Base-by-base conservation (phyloP, 2,329 filamentous ascomycete genomes). In the Cladobotryum protrusum region DNA sequence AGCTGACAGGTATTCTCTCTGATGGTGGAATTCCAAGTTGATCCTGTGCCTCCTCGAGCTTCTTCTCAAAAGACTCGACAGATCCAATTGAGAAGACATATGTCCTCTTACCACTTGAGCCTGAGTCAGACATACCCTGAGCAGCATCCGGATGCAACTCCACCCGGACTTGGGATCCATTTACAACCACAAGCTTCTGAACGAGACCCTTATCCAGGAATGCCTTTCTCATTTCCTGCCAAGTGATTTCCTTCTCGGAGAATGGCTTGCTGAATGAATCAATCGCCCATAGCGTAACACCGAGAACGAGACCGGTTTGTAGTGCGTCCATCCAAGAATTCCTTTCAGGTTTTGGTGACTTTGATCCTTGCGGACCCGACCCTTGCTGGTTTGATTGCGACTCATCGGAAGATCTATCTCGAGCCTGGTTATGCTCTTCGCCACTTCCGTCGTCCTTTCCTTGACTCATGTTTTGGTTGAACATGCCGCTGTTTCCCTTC, bases 81-180 rank as follows among this genome's bases (percentile, higher is more conserved):
- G 91, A 96, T 45, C 93, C 93, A 62, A 99, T 96, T 51, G 87
- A 89, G 76, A 99, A 97, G 71, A 89, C 91, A 71, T 96, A 96
- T 5, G 61, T 62, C 53, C 60, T 65, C 48, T 53, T 60, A n/a
- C 61, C 61, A 14, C 52, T 54, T 13, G 62, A 59, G 6, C 61
- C 60, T n/a, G 59, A 58, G 37, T 62, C 58, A 14, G 57, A 55
- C 9, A 58, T 43, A 79, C 77, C 35, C 86, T 58, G 51, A 5
- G 49, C 78, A 32, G 85, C 86, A 58, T 91, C 85, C 44, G 86
- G 83, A 65, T 95, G 83, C 44, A 93, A 75, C 57, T 89, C 81
- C 32, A 96, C 88, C 48, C 86, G 82, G 42, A 97, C 93, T 54
- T 81, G 81, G 13, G 66, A 66, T 60, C 82, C 83, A 56, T 84